Evolutionary conservation across 2,329 filamentous ascomycete genomes (phyloP).

Genomic region (Aureobasidium musti): DNA sequence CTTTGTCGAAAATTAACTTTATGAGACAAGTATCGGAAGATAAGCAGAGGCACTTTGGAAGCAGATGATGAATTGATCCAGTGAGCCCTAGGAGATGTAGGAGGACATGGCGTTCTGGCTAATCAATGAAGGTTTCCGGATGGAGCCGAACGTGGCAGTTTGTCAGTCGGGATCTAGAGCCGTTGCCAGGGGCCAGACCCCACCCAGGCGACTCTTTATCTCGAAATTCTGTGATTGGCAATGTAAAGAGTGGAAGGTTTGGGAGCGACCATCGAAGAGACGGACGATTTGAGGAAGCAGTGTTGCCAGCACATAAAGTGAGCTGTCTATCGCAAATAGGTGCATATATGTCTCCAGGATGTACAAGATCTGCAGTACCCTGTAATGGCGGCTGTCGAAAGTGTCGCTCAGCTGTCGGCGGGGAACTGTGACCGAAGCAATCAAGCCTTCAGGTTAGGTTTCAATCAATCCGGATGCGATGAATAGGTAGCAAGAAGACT

Average conservation of each 20-base stretch:
- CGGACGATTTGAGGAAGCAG: neutral
- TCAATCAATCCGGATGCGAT: too few species aligned
- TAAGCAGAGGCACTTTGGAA: neutral
- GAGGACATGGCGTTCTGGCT: neutral
- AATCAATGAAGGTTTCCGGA: neutral
- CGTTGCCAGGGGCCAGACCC: neutral
- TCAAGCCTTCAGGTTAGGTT: neutral
- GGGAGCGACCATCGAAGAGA: neutral
- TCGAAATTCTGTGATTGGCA: neutral
- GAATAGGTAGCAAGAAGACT: neutral
- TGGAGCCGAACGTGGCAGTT: constrained; percentile 3
- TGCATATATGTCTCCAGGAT: neutral
- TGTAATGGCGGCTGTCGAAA: neutral
- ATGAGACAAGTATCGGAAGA: neutral
- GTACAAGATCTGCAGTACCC: constrained; percentile 17
- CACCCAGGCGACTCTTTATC: neutral
- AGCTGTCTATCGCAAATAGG: neutral
- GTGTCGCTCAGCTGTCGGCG: neutral
- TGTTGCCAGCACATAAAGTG: neutral
- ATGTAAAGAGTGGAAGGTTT: neutral
- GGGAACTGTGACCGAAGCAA: neutral
- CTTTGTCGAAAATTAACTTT: neutral
- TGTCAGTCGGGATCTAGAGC: neutral
- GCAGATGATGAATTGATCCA: neutral
- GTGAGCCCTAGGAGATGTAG: neutral